phyloP scores from a whole-genome alignment of 495 filamentous ascomycete genomes.

The Xylaria intraflava region DNA sequence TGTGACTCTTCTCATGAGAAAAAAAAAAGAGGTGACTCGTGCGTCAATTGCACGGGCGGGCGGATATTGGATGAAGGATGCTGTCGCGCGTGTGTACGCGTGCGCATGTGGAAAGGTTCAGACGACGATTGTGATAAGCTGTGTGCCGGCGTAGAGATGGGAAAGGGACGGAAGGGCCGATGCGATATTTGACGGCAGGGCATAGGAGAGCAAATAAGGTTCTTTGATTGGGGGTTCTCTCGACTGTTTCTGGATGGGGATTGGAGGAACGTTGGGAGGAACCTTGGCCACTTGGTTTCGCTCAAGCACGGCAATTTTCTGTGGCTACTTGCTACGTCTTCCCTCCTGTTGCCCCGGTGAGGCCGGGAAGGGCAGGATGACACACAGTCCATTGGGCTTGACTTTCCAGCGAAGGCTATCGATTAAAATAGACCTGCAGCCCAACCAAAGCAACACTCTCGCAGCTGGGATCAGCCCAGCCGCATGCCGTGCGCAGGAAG shows the following conservation, averaged over 20 bases:
- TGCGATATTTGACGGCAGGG: constrained; percentile 19
- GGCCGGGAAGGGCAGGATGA: not conserved
- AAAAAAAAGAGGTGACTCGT: not conserved
- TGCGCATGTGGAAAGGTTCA: constrained; percentile 1
- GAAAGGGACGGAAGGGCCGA: constrained; percentile 9
- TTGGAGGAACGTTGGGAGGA: constrained; percentile 23
- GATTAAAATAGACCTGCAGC: constrained; percentile 3
- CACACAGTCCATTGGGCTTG: not conserved
- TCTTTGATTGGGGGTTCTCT: constrained; percentile 19
- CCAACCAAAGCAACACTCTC: constrained; percentile 4
- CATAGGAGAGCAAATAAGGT: constrained; percentile 7
- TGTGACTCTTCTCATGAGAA: not conserved
- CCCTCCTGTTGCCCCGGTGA: not conserved
- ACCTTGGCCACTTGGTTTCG: constrained; percentile 25
- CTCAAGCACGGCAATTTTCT: constrained; percentile 12
- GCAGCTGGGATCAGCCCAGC: constrained; percentile 11
- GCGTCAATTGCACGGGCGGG: not conserved
- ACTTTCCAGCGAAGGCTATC: constrained; percentile 3
- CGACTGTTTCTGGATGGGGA: constrained; percentile 20
- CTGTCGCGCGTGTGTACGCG: not conserved
- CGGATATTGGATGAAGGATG: too few relatives aligned
- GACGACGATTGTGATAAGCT: constrained; percentile 8
- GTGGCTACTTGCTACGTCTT: not conserved
- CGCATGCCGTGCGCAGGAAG: constrained; percentile 7
- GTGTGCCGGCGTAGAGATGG: not conserved